Evolutionary conservation across 2,329 filamentous ascomycete genomes (phyloP).

Genomic region (Penicillium sp.): DNA sequence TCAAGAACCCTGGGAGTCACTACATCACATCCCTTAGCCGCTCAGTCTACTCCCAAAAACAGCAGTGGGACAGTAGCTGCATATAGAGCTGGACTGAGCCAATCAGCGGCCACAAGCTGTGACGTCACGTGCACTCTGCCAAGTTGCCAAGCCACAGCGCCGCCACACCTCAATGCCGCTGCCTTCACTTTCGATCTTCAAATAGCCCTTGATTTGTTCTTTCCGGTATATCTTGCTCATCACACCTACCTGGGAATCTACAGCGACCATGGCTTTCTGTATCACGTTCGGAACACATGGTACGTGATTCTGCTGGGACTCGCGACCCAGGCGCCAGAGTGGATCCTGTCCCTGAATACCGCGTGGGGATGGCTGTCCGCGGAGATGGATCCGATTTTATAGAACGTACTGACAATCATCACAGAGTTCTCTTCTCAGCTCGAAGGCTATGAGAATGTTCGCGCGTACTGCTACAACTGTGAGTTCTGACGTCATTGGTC

Average conservation of each 20-base stretch:
- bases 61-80: neutral
- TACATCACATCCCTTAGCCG: too few relatives aligned
- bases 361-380: slow-evolving; percentile 4
- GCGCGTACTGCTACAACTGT: slow-evolving; percentile 51
- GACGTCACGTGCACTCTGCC: slow-evolving; percentile 29
- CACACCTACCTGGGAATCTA: neutral
- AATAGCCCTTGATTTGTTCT: slow-evolving; percentile 1
- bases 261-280: slow-evolving; percentile 42
- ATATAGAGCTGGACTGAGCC: slow-evolving; percentile 4
- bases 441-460: slow-evolving; percentile 48
- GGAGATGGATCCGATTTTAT: slow-evolving; percentile 9
- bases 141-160: slow-evolving; percentile 38
- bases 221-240: neutral
- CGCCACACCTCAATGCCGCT: slow-evolving; percentile 34
- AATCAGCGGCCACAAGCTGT: slow-evolving; percentile 13
- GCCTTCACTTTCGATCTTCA: slow-evolving; percentile 26
- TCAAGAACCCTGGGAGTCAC: too few relatives aligned
- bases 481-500: slow-evolving; percentile 18
- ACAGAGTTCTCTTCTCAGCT: slow-evolving; percentile 48
- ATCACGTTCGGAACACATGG: slow-evolving; percentile 47
- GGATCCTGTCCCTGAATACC: slow-evolving; percentile 11
- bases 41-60: neutral
- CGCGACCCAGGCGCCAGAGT: slow-evolving; percentile 7
- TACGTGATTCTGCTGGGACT: slow-evolving; percentile 22
- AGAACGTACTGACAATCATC: slow-evolving; percentile 16